Conservation (phyloP, 129 eudicot genomes). For the Saussurea involucrata region DNA sequence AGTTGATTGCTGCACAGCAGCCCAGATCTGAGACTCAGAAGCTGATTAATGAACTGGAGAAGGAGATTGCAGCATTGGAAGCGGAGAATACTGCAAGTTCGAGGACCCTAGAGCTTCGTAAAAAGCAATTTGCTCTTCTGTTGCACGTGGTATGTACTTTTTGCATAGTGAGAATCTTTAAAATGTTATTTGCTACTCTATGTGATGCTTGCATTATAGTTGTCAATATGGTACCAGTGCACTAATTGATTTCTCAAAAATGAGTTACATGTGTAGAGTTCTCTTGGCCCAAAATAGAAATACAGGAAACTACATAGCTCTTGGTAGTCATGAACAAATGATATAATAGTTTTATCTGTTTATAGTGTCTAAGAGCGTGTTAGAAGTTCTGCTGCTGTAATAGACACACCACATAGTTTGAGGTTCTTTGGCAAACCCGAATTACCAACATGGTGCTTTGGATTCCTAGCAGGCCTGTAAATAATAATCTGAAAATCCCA, state of each 20-base stretch:
- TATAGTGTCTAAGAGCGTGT: neutral
- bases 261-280: neutral
- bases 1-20: constrained; percentile 73
- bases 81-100: constrained; percentile 87
- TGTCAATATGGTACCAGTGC: neutral
- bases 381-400: constrained; percentile 3
- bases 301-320: neutral
- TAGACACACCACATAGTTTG: neutral
- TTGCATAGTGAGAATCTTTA: neutral
- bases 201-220: neutral
- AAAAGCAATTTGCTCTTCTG: constrained; percentile 85
- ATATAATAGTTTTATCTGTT: neutral
- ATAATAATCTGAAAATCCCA: neutral
- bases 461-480: neutral
- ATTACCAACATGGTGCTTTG: neutral
- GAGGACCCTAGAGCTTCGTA: constrained; percentile 83
- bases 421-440: neutral
- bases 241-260: neutral
- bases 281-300: neutral
- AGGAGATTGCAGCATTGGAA: constrained; percentile 77
- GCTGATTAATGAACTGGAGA: constrained; percentile 65
- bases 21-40: constrained; percentile 85
- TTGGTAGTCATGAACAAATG: neutral
- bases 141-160: constrained; percentile 84
- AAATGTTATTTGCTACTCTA: constrained; percentile 2